These are phyloP conservation scores for Termitomyces sp. DNA, from an alignment of 768 basidiomycete genomes.

Conservation along the genomic window DNA sequence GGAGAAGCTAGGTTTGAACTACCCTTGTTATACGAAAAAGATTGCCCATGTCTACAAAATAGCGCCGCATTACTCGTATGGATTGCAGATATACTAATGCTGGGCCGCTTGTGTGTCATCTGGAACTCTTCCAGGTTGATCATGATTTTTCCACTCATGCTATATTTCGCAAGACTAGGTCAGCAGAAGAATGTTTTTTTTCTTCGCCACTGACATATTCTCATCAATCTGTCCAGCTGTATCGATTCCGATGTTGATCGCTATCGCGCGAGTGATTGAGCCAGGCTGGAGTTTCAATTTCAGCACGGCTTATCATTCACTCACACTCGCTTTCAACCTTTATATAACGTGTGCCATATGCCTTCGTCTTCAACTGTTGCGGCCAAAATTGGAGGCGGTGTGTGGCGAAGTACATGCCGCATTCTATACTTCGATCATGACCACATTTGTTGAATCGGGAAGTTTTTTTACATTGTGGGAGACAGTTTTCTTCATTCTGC, in stretches of 20 bases:
- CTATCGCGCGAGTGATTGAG: slow-evolving; percentile 14
- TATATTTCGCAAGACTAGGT: slow-evolving; percentile 31
- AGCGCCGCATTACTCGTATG: slow-evolving; percentile 28
- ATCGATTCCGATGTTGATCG: slow-evolving; percentile 28
- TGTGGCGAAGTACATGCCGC: slow-evolving; percentile 29
- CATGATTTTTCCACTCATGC: slow-evolving; percentile 18
- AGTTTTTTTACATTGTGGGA: slow-evolving; percentile 32
- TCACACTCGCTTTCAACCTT: slow-evolving; percentile 27
- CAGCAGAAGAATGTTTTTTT: not conserved
- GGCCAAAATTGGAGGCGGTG: slow-evolving; percentile 26
- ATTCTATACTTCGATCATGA: slow-evolving; percentile 29
- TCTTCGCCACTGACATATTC: not conserved
- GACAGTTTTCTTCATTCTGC: slow-evolving; percentile 21
- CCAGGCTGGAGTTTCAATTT: slow-evolving; percentile 10
- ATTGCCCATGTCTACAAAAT: not conserved
- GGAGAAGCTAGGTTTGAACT: slow-evolving; percentile 25
- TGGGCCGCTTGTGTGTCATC: slow-evolving; percentile 27
- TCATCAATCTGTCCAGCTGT: slow-evolving; percentile 18
- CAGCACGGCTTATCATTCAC: slow-evolving; percentile 21
- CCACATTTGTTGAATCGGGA: slow-evolving; percentile 35
- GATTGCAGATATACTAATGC: slow-evolving; percentile 32
- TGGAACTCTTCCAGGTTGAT: slow-evolving; percentile 27
- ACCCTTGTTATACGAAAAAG: not conserved
- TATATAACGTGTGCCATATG: slow-evolving; percentile 23
- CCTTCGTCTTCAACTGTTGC: slow-evolving; percentile 26